Evolutionary conservation across 2,329 filamentous ascomycete genomes (phyloP).

Genomic region (Achaetomium macrosporum): DNA sequence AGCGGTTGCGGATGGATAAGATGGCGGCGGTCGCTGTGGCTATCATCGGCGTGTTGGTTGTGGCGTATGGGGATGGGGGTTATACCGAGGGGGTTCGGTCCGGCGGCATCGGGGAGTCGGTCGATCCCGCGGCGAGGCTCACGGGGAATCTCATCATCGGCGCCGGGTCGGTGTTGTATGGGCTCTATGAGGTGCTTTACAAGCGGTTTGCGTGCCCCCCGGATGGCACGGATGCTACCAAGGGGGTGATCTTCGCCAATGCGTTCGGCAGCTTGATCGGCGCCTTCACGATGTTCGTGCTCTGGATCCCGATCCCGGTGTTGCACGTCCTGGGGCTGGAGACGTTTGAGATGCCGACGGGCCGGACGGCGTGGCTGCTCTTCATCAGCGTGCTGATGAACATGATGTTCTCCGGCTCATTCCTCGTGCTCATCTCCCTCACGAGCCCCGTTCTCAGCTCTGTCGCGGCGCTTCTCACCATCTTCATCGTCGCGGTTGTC

Average conservation of each 20-base stretch:
- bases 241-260: conserved; percentile 95
- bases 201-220: conserved; percentile 91
- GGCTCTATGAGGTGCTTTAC: conserved; percentile 95
- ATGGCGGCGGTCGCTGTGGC: conserved; percentile 80
- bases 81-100: conserved; percentile 7
- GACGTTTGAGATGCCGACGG: conserved; percentile 72
- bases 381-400: conserved; percentile 77
- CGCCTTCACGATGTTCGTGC: conserved; percentile 72
- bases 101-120: conserved; percentile 8
- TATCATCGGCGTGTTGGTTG: conserved; percentile 84
- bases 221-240: conserved; percentile 73
- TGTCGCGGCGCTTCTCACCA: conserved; percentile 88
- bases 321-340: conserved; percentile 76
- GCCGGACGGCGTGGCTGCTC: conserved; percentile 73
- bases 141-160: conserved; percentile 91
- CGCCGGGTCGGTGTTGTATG: conserved; percentile 83
- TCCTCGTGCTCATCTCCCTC: conserved; percentile 85
- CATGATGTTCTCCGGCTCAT: conserved; percentile 86
- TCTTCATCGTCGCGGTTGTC: conserved; percentile 89
- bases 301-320: conserved; percentile 88
- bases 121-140: conserved; percentile 57
- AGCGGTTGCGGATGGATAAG: conserved; percentile 79
- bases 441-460: conserved; percentile 89
- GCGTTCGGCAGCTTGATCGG: conserved; percentile 86
- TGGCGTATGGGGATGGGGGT: conserved; percentile 79